Evolutionary conservation across 225 moss, liverwort and hornwort species (phyloP).

Genomic region (Antitrichia curtipendula): DNA sequence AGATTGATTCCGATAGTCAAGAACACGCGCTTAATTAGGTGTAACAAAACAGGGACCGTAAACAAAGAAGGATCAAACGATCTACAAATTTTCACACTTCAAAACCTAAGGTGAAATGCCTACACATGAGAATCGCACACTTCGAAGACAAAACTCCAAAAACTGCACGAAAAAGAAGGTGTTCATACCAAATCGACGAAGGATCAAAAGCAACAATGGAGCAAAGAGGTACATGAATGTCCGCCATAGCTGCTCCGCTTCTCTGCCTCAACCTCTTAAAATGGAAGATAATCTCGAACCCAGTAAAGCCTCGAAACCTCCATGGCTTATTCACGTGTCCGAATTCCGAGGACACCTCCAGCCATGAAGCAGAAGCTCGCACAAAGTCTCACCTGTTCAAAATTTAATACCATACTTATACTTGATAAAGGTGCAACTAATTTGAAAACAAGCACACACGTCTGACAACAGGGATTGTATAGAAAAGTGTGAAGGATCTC

Average conservation of each 20-base stretch:
- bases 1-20: neutral
- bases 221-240: constrained; percentile 34
- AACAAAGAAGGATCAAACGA: neutral
- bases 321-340: neutral
- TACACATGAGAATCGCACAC: neutral
- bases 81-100: neutral
- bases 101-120: neutral
- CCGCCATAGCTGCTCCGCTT: neutral
- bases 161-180: neutral
- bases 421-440: neutral
- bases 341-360: too few relatives aligned
- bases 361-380: too few relatives aligned
- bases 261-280: neutral
- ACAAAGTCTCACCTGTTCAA: neutral
- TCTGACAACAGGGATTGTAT: neutral
- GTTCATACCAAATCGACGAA: constrained; percentile 20
- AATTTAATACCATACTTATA: neutral
- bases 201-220: constrained; percentile 36
- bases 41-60: neutral
- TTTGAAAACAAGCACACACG: neutral
- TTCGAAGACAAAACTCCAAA: neutral
- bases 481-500: neutral
- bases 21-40: neutral
- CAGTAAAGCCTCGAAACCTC: neutral
- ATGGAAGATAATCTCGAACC: neutral